A percentile compares a stretch with the other conserved stretches of the same genome.
Evolutionary conservation across 352 stramenopile species (phyloP).

Genomic region (Pythium oligandrum): DNA sequence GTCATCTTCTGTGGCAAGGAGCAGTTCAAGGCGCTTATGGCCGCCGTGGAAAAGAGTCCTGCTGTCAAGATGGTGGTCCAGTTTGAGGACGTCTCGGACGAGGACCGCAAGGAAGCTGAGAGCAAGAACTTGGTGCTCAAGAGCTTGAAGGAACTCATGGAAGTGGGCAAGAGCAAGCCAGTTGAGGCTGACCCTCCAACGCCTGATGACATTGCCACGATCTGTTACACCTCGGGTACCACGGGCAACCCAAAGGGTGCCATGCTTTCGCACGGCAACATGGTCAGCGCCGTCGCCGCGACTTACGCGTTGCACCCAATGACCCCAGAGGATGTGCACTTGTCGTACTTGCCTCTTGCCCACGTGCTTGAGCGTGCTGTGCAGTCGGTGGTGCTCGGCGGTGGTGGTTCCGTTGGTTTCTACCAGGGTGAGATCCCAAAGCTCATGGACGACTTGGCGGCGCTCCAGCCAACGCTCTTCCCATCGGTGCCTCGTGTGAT

Average conservation of each 20-base stretch:
- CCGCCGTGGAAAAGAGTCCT: conserved; percentile 36
- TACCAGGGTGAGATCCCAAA: conserved; percentile 73
- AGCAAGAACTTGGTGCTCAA: conserved; percentile 35
- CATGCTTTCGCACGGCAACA: conserved; percentile 58
- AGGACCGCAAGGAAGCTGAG: conserved; percentile 22
- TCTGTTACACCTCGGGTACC: conserved; percentile 84
- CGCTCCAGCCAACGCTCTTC: conserved; percentile 87
- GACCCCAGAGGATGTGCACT: conserved; percentile 65
- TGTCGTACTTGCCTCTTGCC: conserved; percentile 94
- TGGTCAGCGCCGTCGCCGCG: conserved; percentile 23
- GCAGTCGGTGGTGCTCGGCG: conserved; percentile 83
- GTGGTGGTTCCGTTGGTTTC: conserved; percentile 67
- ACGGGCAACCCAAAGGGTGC: conserved; percentile 70
- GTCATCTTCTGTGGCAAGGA: conserved; percentile 59
- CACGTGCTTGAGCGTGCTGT: conserved; percentile 93
- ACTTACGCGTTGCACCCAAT: not conserved
- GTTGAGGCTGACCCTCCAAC: conserved; percentile 39
- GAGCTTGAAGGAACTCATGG: conserved; percentile 35
- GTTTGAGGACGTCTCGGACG: conserved; percentile 41
- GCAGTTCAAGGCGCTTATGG: conserved; percentile 52
- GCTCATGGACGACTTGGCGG: conserved; percentile 87
- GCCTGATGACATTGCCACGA: conserved; percentile 86
- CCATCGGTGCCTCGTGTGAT: conserved; percentile 88
- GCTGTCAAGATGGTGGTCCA: conserved; percentile 50
- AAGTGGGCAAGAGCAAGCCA: conserved; percentile 32